Base-by-base conservation (phyloP, 2,329 filamentous ascomycete genomes). In the Penicillium sp. region DNA sequence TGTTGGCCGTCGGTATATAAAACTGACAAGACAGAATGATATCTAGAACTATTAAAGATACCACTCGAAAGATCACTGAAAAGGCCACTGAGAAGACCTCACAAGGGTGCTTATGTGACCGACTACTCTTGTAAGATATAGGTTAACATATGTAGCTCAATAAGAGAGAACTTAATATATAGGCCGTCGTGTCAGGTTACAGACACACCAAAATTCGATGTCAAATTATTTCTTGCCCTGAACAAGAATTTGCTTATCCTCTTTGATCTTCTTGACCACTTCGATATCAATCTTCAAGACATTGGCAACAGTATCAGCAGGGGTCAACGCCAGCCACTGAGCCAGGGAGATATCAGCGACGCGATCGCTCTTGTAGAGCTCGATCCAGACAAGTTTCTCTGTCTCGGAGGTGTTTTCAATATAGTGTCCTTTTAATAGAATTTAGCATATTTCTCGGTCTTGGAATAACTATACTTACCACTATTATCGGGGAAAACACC, bases 301-400 rank as follows among this genome's bases (percentile, higher is more conserved):
- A 5, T 59, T 58, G 1, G 61, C 61, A 28, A 64, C 61, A 11
- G 58, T 62, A 31, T 62, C 60, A 14, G 58, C 55, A 2, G 87
- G 87, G 0, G 86, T 88, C 48, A 88, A 73, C 1, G 86, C 86
- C 37, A 90, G 75, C 87, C 86, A 90, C 69, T 89, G 86, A 0
- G 82, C 84, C 41, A 89, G 69, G 0, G 83, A 80, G 59, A 89
- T 86, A 65, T 89, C 87, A 0, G 82, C 83, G 1, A 89, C 84
- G 2, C 82, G 79, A 58, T 88, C 84, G 40, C 81, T 83, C 73
- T 87, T 88, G 77, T 87, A 89, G 17, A 89, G 81, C 68, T 89
- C 87, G 30, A 89, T 82, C 82, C 84, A 88, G 5, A 86, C 78
- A 4, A 89, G 75, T 47, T 86, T 83, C 57, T 88, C 83, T 0